Conservation (phyloP, 805 yeast genomes). For the Yarrowia osloensis region DNA sequence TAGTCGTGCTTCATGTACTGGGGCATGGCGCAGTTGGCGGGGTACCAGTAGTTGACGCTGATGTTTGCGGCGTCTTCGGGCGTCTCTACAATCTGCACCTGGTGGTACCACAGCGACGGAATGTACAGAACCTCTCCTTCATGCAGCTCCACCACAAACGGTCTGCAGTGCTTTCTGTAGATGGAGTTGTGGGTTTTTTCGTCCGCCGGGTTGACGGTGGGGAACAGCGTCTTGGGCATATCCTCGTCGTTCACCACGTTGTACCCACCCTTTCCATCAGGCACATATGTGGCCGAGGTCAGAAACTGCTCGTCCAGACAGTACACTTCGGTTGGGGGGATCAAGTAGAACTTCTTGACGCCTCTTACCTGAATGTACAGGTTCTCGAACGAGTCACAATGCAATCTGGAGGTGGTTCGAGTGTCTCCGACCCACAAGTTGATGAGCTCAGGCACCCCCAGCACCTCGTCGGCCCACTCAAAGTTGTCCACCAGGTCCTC, state of each 20-base stretch:
- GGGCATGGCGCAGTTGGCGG: constrained; percentile 36
- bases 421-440: constrained; percentile 46
- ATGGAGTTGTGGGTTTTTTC: constrained; percentile 32
- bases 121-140: constrained; percentile 46
- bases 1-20: constrained; percentile 42
- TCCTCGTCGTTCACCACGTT: constrained; percentile 31
- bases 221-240: constrained; percentile 38
- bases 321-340: constrained; percentile 44
- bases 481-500: constrained; percentile 34
- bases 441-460: constrained; percentile 43
- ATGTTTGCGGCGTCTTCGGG: constrained; percentile 29
- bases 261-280: constrained; percentile 34
- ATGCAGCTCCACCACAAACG: constrained; percentile 40
- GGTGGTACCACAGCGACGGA: constrained; percentile 48
- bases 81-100: constrained; percentile 39
- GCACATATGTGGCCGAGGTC: constrained; percentile 39
- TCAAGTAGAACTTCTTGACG: constrained; percentile 41
- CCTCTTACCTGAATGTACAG: constrained; percentile 44
- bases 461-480: constrained; percentile 35
- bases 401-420: constrained; percentile 42
- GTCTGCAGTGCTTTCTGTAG: constrained; percentile 32
- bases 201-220: constrained; percentile 42
- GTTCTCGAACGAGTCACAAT: constrained; percentile 46
- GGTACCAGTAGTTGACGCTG: constrained; percentile 44
- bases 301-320: constrained; percentile 40